Base-by-base conservation (phyloP, 331 rosid species). In the Phaseolus coccineus region DNA sequence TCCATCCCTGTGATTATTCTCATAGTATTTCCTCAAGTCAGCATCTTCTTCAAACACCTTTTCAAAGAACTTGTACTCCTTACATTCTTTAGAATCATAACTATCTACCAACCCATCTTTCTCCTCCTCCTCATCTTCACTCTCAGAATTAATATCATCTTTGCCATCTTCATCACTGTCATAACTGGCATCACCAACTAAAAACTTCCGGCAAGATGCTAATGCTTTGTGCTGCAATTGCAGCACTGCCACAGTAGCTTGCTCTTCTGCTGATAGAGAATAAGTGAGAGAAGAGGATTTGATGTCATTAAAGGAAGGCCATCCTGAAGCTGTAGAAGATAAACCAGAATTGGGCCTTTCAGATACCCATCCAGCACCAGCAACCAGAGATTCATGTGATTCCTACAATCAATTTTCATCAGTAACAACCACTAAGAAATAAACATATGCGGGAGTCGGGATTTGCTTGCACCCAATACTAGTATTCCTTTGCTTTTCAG, bases 21-120 rank as follows among this genome's bases (percentile, higher is more conserved):
- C 88, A 4, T 89, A 93, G 33, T 87, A 87, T 44, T 27, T 84
- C 85, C 92, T 88, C 82, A 93, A 51, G 47, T 82, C 89, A 40
- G 2, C 73, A 61, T 86, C 82, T 83, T 91, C 90, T 56, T 58
- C 44, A 51, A 91, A 88, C 74, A 93, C 7, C 59, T 67, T 83
- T 33, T 81, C 65, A 66, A 91, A 84, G 73, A 88, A 78, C 71
- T 74, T 74, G 5, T 71, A 91, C 81, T 78, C 88, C 11, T 87
- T 63, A 69, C 51, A 48, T 72, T 81, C 87, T 27, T 81, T 71
- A 16, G 81, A 68, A 30, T 48, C 89, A 14, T 76, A 64, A 28
- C 77, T 64, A 37, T 77, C 51, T 3, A 31, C 84, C 10, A 24
- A 47, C 69, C 48, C 87, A 35, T 84, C 81, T 19, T 77, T 61